Evolutionary conservation across 1,284 basidiomycete genomes (phyloP).

Genomic region (Ceratobasidium sp.): DNA sequence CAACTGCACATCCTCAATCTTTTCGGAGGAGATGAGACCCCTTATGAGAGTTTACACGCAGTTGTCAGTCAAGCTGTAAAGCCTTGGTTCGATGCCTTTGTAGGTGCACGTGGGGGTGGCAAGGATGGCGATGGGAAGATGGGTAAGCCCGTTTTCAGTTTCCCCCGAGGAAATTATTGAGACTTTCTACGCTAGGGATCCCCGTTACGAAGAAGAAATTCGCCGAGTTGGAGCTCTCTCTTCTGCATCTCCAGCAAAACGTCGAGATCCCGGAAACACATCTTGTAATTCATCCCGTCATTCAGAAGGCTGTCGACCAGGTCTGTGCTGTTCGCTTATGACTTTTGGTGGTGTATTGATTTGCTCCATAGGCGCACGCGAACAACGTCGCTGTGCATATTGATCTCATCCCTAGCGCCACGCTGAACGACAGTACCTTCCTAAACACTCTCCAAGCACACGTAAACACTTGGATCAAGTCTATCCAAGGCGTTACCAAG

Average conservation of each 20-base stretch:
- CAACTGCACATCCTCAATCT: conserved; percentile 95
- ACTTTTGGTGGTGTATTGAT: neutral
- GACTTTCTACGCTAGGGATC: conserved; percentile 71
- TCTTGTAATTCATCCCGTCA: conserved; percentile 90
- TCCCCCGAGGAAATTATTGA: neutral
- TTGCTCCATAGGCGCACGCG: conserved; percentile 65
- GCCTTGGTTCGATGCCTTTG: conserved; percentile 98
- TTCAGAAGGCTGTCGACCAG: conserved; percentile 88
- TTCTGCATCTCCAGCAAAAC: conserved; percentile 97
- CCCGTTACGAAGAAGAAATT: conserved; percentile 99
- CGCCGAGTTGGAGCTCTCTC: conserved; percentile 95
- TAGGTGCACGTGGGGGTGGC: conserved; percentile 77
- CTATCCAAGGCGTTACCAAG: conserved; percentile 96
- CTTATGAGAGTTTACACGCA: conserved; percentile 96
- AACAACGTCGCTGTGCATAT: conserved; percentile 75
- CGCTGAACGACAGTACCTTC: conserved; percentile 89
- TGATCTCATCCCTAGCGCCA: conserved; percentile 78
- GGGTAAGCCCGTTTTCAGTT: conserved; percentile 65
- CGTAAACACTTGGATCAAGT: conserved; percentile 98
- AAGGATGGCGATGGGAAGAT: conserved; percentile 89
- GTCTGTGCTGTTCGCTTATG: conserved; percentile 54
- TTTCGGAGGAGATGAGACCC: conserved; percentile 90
- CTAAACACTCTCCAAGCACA: conserved; percentile 94
- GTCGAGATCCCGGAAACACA: conserved; percentile 98
- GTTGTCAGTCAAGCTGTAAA: conserved; percentile 96